Conservation (phyloP, 805 yeast genomes). For the Maudiozyma barnettii region DNA sequence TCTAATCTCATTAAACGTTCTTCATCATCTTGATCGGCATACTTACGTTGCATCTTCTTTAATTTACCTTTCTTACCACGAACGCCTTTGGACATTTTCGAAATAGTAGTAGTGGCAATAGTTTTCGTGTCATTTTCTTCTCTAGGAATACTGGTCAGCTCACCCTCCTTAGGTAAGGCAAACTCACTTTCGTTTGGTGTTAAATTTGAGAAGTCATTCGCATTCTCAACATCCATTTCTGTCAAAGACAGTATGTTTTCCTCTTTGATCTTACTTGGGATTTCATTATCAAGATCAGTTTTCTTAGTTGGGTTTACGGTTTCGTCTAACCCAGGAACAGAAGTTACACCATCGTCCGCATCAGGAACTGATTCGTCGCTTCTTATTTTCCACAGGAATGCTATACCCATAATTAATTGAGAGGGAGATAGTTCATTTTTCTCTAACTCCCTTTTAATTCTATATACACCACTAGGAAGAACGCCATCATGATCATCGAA, state of each 20-base stretch:
- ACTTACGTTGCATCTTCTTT: constrained; percentile 74
- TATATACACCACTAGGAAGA: constrained; percentile 54
- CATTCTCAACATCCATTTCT: background rate
- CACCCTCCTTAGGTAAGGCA: no score
- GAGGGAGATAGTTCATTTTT: constrained; percentile 63
- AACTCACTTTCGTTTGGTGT: background rate
- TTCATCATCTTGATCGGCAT: constrained; percentile 87
- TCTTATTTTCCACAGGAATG: constrained; percentile 63
- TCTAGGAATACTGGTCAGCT: background rate
- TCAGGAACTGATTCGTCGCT: constrained; percentile 22
- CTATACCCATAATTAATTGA: constrained; percentile 87
- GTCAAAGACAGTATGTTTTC: no score
- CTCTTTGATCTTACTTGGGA: background rate
- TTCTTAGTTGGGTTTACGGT: no score
- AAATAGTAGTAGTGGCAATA: constrained; percentile 15
- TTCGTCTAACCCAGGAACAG: background rate
- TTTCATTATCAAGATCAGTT: no score
- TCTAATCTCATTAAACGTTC: constrained; percentile 69
- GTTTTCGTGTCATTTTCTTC: constrained; percentile 5
- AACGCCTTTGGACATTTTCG: constrained; percentile 35
- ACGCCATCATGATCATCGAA: constrained; percentile 48
- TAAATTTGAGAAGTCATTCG: constrained; percentile 1
- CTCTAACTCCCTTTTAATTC: constrained; percentile 40
- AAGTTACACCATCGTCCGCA: background rate
- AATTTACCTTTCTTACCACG: constrained; percentile 82